These are phyloP conservation scores for Rhodotorula kratochvilovae DNA, from an alignment of 768 basidiomycete genomes.

Conservation along the genomic window DNA sequence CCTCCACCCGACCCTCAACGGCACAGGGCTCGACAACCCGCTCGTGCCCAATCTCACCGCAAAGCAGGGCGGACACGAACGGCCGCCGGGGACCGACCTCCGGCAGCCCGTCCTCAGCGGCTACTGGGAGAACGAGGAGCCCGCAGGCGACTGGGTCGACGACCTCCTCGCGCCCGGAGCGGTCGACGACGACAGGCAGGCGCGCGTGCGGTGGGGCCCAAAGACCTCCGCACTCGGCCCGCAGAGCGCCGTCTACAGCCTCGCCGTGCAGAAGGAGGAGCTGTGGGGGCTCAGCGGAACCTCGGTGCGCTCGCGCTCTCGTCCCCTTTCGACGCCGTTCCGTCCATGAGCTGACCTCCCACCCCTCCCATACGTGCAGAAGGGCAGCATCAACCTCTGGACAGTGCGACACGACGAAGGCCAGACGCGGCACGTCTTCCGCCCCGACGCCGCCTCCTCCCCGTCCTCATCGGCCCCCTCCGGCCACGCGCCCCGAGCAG, in stretches of 20 bases:
- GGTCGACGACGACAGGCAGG: background rate
- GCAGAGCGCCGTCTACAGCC: slow-evolving; percentile 69
- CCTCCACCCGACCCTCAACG: slow-evolving; percentile 35
- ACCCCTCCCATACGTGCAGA: slow-evolving; percentile 50
- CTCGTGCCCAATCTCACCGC: slow-evolving; percentile 24
- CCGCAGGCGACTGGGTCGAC: slow-evolving; percentile 19
- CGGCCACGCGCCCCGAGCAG: slow-evolving; percentile 52
- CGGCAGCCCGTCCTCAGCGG: slow-evolving; percentile 27
- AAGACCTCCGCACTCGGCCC: slow-evolving; percentile 5
- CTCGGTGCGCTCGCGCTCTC: slow-evolving; percentile 57
- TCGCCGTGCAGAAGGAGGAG: slow-evolving; percentile 87
- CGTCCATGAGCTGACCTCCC: background rate
- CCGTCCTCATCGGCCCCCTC: background rate
- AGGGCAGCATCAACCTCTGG: slow-evolving; percentile 86
- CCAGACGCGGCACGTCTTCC: slow-evolving; percentile 63
- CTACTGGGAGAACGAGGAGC: slow-evolving; percentile 43
- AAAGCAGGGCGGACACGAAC: slow-evolving; percentile 4
- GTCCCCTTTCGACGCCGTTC: background rate
- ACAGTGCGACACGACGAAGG: slow-evolving; percentile 91
- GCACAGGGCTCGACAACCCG: slow-evolving; percentile 17
- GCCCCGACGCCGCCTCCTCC: background rate
- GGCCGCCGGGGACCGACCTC: slow-evolving; percentile 7
- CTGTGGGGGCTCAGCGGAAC: slow-evolving; percentile 87
- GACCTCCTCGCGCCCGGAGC: slow-evolving; percentile 3
- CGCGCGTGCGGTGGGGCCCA: slow-evolving; percentile 28